phyloP scores from a whole-genome alignment of 1,139 yeast species.

The Nakaseomyces glabratus region DNA sequence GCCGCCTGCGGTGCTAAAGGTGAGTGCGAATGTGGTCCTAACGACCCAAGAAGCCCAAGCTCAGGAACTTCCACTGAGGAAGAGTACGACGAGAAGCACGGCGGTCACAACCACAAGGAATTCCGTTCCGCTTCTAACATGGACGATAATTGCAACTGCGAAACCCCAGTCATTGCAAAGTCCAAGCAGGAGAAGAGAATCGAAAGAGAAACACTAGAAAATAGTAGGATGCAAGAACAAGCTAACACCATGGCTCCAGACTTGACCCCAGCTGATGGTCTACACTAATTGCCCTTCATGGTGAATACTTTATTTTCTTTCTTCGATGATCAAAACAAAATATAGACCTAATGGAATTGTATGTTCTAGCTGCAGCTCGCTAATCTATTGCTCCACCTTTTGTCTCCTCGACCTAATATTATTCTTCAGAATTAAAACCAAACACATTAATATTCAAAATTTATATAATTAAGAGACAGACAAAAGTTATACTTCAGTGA shows the following conservation, averaged over 20 bases:
- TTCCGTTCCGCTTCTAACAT: constrained; percentile 4
- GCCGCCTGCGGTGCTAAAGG: constrained; percentile 25
- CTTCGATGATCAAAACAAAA: not conserved
- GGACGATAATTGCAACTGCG: constrained; percentile 16
- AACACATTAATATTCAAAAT: too few species aligned
- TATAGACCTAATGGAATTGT: too few species aligned
- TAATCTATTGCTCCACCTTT: too few species aligned
- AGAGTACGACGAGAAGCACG: constrained; percentile 1
- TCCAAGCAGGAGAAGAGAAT: constrained; percentile 16
- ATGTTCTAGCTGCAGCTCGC: too few species aligned
- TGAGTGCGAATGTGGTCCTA: constrained; percentile 26
- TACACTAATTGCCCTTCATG: not conserved
- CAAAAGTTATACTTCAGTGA: too few species aligned
- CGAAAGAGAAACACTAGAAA: constrained; percentile 22
- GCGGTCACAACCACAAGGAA: constrained; percentile 5
- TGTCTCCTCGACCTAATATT: too few species aligned
- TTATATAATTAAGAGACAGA: too few species aligned
- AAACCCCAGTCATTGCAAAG: constrained; percentile 10
- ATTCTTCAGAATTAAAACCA: too few species aligned
- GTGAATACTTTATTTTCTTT: not conserved
- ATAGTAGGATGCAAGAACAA: constrained; percentile 24
- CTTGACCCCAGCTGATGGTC: constrained; percentile 17
- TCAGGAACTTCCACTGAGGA: constrained; percentile 4
- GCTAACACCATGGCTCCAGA: constrained; percentile 28
- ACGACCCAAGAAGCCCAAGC: constrained; percentile 5